Evolutionary conservation across 2,329 filamentous ascomycete genomes (phyloP).

Genomic region (Ceratocystiopsis sp.): DNA sequence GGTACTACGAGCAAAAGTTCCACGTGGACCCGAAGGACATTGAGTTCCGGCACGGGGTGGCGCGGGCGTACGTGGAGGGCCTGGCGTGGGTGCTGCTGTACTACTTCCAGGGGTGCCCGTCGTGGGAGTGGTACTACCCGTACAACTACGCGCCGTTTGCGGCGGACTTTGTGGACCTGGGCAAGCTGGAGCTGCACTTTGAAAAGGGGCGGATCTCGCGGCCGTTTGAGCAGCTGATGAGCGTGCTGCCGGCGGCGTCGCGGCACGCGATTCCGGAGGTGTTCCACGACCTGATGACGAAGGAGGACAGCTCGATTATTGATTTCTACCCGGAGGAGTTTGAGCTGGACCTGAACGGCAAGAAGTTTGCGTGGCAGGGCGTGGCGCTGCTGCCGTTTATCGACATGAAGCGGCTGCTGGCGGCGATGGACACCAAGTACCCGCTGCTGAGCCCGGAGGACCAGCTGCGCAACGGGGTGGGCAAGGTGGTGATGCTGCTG

Average conservation of each 20-base stretch:
- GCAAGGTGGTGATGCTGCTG: conserved; percentile 67
- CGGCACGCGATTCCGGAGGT: conserved; percentile 76
- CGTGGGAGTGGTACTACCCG: conserved; percentile 98
- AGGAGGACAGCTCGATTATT: conserved; percentile 77
- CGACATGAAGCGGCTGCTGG: conserved; percentile 70
- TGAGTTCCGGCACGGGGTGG: conserved; percentile 78
- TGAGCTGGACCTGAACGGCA: conserved; percentile 83
- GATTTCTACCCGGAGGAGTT: conserved; percentile 97
- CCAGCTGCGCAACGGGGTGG: conserved; percentile 57
- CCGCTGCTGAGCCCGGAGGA: conserved; percentile 64
- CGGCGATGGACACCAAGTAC: conserved; percentile 70
- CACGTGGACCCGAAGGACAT: conserved; percentile 63
- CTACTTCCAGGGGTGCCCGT: conserved; percentile 95
- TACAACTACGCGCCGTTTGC: conserved; percentile 98
- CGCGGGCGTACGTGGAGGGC: conserved; percentile 81
- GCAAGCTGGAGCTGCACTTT: conserved; percentile 64
- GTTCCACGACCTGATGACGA: conserved; percentile 82
- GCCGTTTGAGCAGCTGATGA: conserved; percentile 97
- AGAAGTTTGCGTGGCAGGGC: conserved; percentile 97
- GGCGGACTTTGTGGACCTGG: conserved; percentile 76
- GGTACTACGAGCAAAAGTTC: conserved; percentile 96
- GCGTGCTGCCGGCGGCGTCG: conserved; percentile 83
- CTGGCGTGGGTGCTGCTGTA: conserved; percentile 91
- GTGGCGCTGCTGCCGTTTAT: conserved; percentile 91
- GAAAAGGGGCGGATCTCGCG: conserved; percentile 70